A percentile compares a stretch with the other conserved stretches of the same genome.
Conservation (phyloP, 192 early-diverging fungal genomes). For the Coemansia sp. region DNA sequence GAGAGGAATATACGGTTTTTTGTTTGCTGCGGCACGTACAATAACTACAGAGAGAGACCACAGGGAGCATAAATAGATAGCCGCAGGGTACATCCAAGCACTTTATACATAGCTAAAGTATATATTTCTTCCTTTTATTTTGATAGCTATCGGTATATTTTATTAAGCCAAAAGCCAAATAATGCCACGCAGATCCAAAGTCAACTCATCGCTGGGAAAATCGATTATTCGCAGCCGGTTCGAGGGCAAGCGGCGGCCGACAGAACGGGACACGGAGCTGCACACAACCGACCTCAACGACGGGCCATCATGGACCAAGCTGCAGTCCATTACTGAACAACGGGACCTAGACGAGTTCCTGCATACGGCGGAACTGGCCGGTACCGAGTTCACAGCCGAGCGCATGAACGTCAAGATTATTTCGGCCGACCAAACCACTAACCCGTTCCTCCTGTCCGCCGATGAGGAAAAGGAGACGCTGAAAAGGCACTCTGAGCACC, state of each 20-base stretch:
- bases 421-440: slow-evolving; percentile 60
- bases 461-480: slow-evolving; percentile 78
- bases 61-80: too few relatives aligned
- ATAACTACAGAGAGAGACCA: too few relatives aligned
- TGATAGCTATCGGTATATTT: too few relatives aligned
- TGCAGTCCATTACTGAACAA: slow-evolving; percentile 96
- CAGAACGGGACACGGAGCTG: slow-evolving; percentile 52
- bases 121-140: too few relatives aligned
- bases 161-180: not conserved
- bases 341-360: slow-evolving; percentile 97
- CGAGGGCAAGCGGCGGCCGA: slow-evolving; percentile 54
- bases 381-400: slow-evolving; percentile 86
- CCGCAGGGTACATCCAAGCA: too few relatives aligned
- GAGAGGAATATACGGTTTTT: too few relatives aligned
- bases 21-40: too few relatives aligned
- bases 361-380: slow-evolving; percentile 90
- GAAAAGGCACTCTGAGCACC: slow-evolving; percentile 74
- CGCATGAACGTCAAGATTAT: slow-evolving; percentile 79
- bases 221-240: slow-evolving; percentile 53
- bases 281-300: slow-evolving; percentile 88
- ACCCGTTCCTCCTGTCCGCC: slow-evolving; percentile 80
- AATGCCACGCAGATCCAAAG: slow-evolving; percentile 40
- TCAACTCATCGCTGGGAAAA: slow-evolving; percentile 47
- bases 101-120: too few relatives aligned
- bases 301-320: slow-evolving; percentile 77